Evolutionary conservation across 805 yeast species (phyloP).

Genomic region (Komagataella phaffii): DNA sequence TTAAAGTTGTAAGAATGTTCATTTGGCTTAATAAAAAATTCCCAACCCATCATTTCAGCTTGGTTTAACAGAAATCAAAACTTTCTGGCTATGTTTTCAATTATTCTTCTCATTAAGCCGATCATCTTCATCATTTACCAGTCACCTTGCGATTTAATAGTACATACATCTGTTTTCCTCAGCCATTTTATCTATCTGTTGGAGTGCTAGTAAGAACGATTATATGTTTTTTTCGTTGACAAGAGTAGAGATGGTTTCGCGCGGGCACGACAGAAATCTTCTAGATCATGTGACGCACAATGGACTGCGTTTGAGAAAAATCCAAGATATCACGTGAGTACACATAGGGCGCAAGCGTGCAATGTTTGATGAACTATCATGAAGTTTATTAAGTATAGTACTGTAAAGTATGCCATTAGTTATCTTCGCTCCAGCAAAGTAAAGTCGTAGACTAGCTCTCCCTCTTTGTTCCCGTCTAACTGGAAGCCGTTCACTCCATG

Average conservation of each 20-base stretch:
- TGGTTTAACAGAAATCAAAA: background rate
- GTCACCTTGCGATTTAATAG: constrained; percentile 2
- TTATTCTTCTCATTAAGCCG: background rate
- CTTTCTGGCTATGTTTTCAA: background rate
- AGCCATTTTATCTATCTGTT: constrained; percentile 48
- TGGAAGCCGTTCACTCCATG: constrained; percentile 17
- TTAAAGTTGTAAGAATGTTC: background rate
- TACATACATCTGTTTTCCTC: constrained; percentile 96
- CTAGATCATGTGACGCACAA: background rate
- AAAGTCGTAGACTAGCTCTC: constrained; percentile 40
- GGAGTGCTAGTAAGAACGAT: background rate
- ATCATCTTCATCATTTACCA: background rate
- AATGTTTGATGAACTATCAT: background rate
- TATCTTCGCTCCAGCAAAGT: constrained; percentile 38
- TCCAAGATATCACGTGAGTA: background rate
- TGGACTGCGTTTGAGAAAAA: background rate
- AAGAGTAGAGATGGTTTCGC: background rate
- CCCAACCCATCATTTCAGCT: background rate
- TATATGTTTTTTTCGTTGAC: background rate
- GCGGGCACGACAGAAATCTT: background rate
- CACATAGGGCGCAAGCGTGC: background rate
- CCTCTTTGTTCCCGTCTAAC: constrained; percentile 17
- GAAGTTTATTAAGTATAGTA: background rate
- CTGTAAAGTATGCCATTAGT: background rate
- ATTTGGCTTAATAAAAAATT: background rate